A percentile compares a stretch with the other conserved stretches of the same genome.
These are phyloP conservation scores for Deinandra increscens DNA, from an alignment of 129 eudicot species.

Conservation along the genomic window DNA sequence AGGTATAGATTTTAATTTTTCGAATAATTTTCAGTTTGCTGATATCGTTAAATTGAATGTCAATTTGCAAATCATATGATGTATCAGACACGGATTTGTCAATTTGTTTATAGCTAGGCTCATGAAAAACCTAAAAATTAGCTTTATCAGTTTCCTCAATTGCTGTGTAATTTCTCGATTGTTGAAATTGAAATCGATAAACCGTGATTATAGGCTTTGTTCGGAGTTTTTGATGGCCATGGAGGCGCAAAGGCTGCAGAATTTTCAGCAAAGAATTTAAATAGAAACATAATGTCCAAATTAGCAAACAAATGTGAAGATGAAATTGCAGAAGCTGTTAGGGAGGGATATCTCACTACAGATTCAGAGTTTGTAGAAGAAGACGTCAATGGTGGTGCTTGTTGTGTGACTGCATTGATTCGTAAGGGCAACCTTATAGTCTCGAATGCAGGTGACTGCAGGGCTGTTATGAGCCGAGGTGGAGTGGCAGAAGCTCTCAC, in stretches of 20 bases:
- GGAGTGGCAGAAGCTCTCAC: constrained; percentile 90
- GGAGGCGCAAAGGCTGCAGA: constrained; percentile 87
- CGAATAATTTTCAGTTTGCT: too few species aligned
- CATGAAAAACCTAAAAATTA: too few species aligned
- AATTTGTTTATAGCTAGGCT: too few species aligned
- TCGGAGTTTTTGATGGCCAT: constrained; percentile 94
- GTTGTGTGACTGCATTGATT: constrained; percentile 79
- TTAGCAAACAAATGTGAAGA: constrained; percentile 40
- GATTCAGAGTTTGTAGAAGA: constrained; percentile 57
- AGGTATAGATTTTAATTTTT: constrained; percentile 47
- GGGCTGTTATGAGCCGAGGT: constrained; percentile 78
- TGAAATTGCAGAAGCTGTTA: constrained; percentile 51
- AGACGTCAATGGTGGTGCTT: constrained; percentile 65
- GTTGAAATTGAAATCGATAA: too few species aligned
- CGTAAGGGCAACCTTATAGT: constrained; percentile 57
- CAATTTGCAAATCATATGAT: too few species aligned
- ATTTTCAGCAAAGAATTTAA: constrained; percentile 55
- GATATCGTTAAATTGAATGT: too few species aligned
- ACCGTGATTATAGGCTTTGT: constrained; percentile 54
- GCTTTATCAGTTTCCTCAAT: too few species aligned
- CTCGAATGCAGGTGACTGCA: constrained; percentile 89
- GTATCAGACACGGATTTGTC: too few species aligned
- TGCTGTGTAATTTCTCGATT: too few species aligned
- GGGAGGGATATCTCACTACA: constrained; percentile 69
- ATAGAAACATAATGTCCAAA: constrained; percentile 47